phyloP scores from a whole-genome alignment of 2,329 filamentous ascomycete genomes.

The Mariannaea elegans region DNA sequence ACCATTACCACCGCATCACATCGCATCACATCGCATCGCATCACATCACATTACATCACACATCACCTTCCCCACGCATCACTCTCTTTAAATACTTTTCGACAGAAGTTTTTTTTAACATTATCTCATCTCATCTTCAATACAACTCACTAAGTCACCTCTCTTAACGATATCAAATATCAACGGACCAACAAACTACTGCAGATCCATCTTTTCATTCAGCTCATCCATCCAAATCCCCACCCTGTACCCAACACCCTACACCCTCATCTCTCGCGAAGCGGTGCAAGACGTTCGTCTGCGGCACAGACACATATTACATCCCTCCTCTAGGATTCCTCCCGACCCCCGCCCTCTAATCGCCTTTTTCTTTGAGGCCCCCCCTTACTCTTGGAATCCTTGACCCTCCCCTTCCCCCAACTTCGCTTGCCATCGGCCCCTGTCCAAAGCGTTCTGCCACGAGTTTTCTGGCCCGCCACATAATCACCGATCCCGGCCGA shows the following conservation, averaged over 20 bases:
- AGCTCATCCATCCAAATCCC: background rate
- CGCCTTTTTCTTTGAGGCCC: background rate
- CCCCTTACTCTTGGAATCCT: background rate
- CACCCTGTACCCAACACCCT: constrained; percentile 8
- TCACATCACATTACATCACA: background rate
- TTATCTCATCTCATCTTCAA: background rate
- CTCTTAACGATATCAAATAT: too few relatives aligned
- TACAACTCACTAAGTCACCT: too few relatives aligned
- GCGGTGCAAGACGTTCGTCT: constrained; percentile 12
- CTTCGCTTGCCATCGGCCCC: constrained; percentile 4
- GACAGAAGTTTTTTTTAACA: background rate
- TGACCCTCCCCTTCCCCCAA: background rate
- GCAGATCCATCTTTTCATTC: too few relatives aligned
- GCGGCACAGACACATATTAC: constrained; percentile 14
- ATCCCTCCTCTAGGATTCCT: constrained; percentile 16
- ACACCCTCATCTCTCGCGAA: constrained; percentile 3
- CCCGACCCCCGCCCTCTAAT: constrained; percentile 3
- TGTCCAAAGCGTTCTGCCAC: background rate
- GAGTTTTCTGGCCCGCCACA: background rate
- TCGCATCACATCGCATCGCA: too few relatives aligned
- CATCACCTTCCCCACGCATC: too few relatives aligned
- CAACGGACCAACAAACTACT: too few relatives aligned
- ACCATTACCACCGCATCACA: background rate
- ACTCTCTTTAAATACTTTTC: too few relatives aligned
- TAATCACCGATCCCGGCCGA: background rate